A percentile compares a stretch with the other conserved stretches of the same genome.
These are phyloP conservation scores for Chionographis japonica DNA, from an alignment of 106 monocot genomes.

Conservation along the genomic window DNA sequence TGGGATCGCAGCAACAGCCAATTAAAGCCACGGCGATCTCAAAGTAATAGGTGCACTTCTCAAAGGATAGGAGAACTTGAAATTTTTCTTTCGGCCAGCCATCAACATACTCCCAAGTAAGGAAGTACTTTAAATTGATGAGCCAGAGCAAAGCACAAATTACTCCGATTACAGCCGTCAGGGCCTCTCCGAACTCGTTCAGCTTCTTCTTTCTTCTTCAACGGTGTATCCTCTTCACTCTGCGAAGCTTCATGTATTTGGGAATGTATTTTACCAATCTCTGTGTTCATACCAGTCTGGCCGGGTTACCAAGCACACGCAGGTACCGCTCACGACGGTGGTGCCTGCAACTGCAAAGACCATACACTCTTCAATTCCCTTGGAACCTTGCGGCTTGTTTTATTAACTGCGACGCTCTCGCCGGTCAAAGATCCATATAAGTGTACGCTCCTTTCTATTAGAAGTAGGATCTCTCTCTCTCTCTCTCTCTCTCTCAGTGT, in stretches of 20 bases:
- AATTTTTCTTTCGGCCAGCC: conserved; percentile 68
- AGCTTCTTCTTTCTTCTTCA: conserved; percentile 62
- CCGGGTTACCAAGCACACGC: conserved; percentile 53
- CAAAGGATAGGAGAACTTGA: conserved; percentile 73
- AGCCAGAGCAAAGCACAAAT: conserved; percentile 71
- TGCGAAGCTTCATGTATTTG: conserved; percentile 72
- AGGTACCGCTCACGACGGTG: conserved; percentile 58
- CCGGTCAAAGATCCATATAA: conserved; percentile 45
- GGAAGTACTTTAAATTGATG: conserved; percentile 68
- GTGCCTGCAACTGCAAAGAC: conserved; percentile 71
- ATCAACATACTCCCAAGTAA: conserved; percentile 60
- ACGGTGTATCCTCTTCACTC: conserved; percentile 55
- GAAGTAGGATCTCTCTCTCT: no score
- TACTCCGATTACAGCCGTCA: conserved; percentile 53
- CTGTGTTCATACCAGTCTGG: conserved; percentile 57
- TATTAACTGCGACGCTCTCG: conserved; percentile 61
- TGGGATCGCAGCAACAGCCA: conserved; percentile 70
- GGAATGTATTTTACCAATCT: conserved; percentile 67
- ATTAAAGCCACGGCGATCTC: conserved; percentile 62
- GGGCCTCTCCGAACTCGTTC: conserved; percentile 62
- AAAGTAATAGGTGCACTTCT: conserved; percentile 67
- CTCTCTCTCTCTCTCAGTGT: no score
- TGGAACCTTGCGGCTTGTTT: conserved; percentile 40
- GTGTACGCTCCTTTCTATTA: no score
- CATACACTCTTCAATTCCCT: conserved; percentile 65